Conservation (phyloP, 225 moss, liverwort and hornwort species). For the Lunularia cruciata region DNA sequence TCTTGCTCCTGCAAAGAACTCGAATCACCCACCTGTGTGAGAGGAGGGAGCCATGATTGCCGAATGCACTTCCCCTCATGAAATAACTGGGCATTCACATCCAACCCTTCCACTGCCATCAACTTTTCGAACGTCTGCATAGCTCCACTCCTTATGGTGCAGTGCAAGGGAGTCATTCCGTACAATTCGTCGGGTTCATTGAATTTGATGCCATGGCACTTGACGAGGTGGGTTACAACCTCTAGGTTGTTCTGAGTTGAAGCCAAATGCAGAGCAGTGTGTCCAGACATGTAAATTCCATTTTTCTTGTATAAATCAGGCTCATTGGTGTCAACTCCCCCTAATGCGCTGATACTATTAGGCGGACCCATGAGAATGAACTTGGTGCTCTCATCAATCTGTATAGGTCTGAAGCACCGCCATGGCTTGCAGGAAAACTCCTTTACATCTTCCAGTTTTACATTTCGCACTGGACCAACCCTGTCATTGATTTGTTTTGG, state of each 20-base stretch:
- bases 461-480: neutral
- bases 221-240: neutral
- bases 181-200: neutral
- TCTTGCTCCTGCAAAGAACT: neutral
- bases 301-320: no score
- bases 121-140: neutral
- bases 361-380: neutral
- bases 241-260: neutral
- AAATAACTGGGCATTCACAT: slow-evolving; percentile 1
- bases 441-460: neutral
- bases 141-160: neutral
- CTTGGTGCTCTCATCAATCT: neutral
- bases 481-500: neutral
- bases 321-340: no score
- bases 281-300: neutral
- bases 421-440: neutral
- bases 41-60: no score
- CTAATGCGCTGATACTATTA: no score
- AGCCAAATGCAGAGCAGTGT: neutral
- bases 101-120: neutral
- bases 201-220: neutral
- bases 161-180: slow-evolving; percentile 2
- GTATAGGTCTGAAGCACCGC: neutral
- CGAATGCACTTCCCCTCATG: no score
- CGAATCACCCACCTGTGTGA: neutral